Evolutionary conservation across 768 basidiomycete species (phyloP).

Genomic region (Glaciozyma martinii): DNA sequence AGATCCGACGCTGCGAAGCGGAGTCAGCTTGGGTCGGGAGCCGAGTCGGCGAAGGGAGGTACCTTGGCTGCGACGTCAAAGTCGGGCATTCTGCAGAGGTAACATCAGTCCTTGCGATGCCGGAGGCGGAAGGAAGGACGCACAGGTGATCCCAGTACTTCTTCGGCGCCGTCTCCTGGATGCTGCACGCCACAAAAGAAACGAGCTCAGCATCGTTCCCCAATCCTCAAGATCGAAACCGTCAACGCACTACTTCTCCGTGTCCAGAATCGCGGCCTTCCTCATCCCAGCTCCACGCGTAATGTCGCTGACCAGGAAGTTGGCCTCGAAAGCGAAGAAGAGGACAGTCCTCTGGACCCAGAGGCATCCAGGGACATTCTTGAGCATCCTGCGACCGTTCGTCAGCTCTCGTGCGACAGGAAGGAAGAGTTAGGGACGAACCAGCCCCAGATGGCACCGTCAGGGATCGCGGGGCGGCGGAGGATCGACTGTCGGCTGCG

Average conservation of each 20-base stretch:
- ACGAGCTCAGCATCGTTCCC: not conserved
- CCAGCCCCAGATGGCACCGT: not conserved
- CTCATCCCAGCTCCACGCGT: conserved; percentile 14
- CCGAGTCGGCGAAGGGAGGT: not conserved
- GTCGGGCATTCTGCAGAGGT: conserved; percentile 16
- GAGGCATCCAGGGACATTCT: too few species aligned
- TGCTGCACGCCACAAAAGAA: not conserved
- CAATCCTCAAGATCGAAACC: not conserved
- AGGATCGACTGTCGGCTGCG: conserved; percentile 31
- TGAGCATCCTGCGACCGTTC: too few species aligned
- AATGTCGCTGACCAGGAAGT: conserved; percentile 14
- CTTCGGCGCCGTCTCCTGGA: conserved; percentile 23
- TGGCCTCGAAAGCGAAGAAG: conserved; percentile 11
- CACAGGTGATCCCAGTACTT: conserved; percentile 30
- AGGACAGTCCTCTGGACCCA: not conserved
- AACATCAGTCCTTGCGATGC: too few species aligned
- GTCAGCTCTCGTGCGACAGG: conserved; percentile 10
- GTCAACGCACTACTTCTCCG: conserved; percentile 15
- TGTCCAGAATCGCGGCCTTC: not conserved
- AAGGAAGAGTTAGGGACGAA: conserved; percentile 12
- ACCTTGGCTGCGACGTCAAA: conserved; percentile 34
- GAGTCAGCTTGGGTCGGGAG: not conserved
- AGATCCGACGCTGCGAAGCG: conserved; percentile 30
- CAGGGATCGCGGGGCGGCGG: conserved; percentile 4
- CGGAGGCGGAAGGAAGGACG: not conserved